Evolutionary conservation across 2,329 filamentous ascomycete species (phyloP), one percentile per base, ranked within the genome.

Genomic region (Hymenoscyphus occultus): DNA sequence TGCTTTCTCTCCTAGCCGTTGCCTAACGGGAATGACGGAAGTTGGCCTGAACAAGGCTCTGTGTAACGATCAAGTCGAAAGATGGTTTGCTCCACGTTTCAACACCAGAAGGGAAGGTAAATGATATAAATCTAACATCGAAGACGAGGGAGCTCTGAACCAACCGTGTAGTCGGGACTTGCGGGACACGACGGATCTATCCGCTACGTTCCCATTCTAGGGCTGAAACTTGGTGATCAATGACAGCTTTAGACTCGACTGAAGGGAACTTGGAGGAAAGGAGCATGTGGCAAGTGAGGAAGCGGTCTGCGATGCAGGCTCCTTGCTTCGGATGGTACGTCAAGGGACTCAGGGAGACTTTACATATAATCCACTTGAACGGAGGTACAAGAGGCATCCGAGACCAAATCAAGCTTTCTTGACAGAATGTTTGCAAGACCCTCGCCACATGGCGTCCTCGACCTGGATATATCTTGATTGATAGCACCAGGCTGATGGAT

Each of bases 41-140:
- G 62, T 62, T 42, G 59, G 64, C 60, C 62, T 54, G 63, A 65
- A 67, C 42, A 54, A 70, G 67, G 69, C 67, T 68, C 64, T 57
- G 68, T 71, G 69, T 67, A 61, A 72, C 69, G 65, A 65, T 64
- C 39, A 40, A 45, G 69, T 14, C 22, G 64, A 60, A 60, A 64
- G 61, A 19, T 65, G 61, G 61, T 67, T 67, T 70, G 64, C 62
- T 70, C 70, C 66, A 68, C 66, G 67, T 67, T 65, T 67, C 63
- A 60, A 64, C 31, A 54, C 42, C 39, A 32, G 61, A 42, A 66
- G 48, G 62, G 56, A 59, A 64, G 39, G 63, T 3, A 54, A 54
- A 54, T 12, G 22, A 54, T 54, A 28, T 28, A 54, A 54, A n/a
- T 28, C 19, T 58, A 48, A 32, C 51, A 42, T 40, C 56, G 60